phyloP scores from a whole-genome alignment of 2,329 filamentous ascomycete genomes.

The Exophiala aquamarina region DNA sequence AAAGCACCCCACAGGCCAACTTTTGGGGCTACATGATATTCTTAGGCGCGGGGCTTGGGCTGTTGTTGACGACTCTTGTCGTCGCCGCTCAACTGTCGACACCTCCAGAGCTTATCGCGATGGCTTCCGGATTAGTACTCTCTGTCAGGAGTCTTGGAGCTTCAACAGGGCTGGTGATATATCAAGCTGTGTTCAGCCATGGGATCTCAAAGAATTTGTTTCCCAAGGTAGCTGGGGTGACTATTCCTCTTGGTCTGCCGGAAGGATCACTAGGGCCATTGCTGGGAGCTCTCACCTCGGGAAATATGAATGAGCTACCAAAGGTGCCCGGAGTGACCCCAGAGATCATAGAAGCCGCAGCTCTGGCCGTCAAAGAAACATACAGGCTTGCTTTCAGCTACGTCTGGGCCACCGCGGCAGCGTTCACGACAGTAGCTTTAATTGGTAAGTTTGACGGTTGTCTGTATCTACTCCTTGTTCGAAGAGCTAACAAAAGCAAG shows the following conservation, averaged over 20 bases:
- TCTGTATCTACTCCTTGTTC: neutral
- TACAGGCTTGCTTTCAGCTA: neutral
- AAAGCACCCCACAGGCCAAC: neutral
- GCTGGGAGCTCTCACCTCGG: neutral
- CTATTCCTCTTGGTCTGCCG: neutral
- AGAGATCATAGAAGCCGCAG: neutral
- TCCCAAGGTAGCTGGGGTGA: neutral
- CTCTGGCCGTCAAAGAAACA: neutral
- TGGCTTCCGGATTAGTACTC: neutral
- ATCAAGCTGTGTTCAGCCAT: neutral
- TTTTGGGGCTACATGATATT: neutral
- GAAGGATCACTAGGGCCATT: neutral
- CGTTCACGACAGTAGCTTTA: neutral
- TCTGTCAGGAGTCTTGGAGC: neutral
- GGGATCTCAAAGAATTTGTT: neutral
- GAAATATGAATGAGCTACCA: neutral
- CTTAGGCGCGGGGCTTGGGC: neutral
- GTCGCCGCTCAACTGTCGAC: neutral
- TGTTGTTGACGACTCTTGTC: constrained; percentile 1
- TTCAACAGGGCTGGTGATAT: neutral
- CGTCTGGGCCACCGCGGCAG: neutral
- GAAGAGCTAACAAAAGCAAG: neutral
- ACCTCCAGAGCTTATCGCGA: neutral
- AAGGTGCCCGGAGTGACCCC: neutral
- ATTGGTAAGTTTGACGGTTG: neutral